These are phyloP conservation scores for Coemansia umbellata DNA, from an alignment of 192 early-diverging fungal genomes.

Conservation along the genomic window DNA sequence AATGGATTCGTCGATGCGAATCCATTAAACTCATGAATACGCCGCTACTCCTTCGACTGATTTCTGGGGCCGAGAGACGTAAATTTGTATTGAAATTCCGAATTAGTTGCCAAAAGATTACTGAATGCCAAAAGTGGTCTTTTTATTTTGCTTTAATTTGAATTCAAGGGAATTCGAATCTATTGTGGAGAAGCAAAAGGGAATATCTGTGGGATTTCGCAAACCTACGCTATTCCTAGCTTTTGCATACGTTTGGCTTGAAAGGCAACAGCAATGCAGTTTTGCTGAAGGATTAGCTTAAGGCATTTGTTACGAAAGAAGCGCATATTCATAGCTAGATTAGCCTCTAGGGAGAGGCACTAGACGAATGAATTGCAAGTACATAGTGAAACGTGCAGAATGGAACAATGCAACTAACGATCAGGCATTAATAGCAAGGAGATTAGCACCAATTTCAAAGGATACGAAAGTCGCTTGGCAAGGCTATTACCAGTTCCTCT, in stretches of 20 bases:
- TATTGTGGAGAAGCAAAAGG: background rate
- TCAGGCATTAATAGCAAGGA: too few relatives aligned
- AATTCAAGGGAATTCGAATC: background rate
- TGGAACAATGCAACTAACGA: too few relatives aligned
- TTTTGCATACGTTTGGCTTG: too few relatives aligned
- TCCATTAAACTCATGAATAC: background rate
- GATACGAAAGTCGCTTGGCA: too few relatives aligned
- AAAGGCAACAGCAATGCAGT: too few relatives aligned
- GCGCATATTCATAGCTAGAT: background rate
- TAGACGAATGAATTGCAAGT: too few relatives aligned
- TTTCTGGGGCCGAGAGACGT: background rate
- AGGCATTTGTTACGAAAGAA: background rate
- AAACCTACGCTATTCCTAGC: too few relatives aligned
- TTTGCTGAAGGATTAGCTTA: background rate
- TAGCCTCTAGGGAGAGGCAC: background rate
- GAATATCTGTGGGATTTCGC: background rate
- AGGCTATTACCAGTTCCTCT: too few relatives aligned
- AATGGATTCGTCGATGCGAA: background rate
- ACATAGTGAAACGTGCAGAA: too few relatives aligned
- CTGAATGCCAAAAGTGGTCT: too few relatives aligned
- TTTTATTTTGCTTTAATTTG: background rate
- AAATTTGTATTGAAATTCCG: background rate
- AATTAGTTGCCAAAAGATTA: too few relatives aligned
- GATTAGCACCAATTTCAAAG: background rate
- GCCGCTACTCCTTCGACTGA: background rate